phyloP scores from a whole-genome alignment of 23 red algal species.

The Gracilaria vermiculophylla region DNA sequence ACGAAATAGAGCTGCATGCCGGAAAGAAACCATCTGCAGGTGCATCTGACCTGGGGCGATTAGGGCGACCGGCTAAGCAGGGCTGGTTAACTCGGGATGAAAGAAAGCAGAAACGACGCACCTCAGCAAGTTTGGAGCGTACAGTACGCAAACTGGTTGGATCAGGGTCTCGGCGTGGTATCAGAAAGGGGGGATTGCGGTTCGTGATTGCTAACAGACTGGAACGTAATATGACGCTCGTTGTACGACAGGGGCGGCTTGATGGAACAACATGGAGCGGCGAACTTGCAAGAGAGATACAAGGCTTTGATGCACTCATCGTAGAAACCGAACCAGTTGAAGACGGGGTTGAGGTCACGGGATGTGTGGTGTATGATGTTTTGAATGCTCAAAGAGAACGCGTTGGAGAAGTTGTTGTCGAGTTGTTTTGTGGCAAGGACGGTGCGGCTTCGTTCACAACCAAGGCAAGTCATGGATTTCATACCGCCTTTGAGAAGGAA shows the following conservation, averaged over 20 bases:
- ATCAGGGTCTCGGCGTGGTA: not conserved
- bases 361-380: slow-evolving; percentile 36
- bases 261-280: slow-evolving; percentile 11
- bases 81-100: not conserved
- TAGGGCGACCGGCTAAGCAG: not conserved
- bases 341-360: not conserved
- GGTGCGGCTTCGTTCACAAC: slow-evolving; percentile 24
- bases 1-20: not conserved
- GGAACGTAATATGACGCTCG: not conserved
- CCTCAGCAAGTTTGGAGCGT: not conserved
- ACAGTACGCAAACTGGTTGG: not conserved
- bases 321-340: slow-evolving; percentile 2
- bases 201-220: slow-evolving; percentile 24
- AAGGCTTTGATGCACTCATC: slow-evolving; percentile 12
- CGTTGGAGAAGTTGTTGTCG: slow-evolving; percentile 8
- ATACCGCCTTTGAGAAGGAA: not conserved
- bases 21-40: not conserved
- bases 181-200: not conserved
- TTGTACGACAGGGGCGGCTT: not conserved
- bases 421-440: slow-evolving; percentile 28
- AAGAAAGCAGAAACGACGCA: not conserved
- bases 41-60: not conserved
- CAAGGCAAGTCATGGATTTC: slow-evolving; percentile 7
- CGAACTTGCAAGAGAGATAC: not conserved
- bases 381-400: slow-evolving; percentile 23